Base-by-base conservation (phyloP, 352 stramenopile genomes). In the Phytophthora syringae region DNA sequence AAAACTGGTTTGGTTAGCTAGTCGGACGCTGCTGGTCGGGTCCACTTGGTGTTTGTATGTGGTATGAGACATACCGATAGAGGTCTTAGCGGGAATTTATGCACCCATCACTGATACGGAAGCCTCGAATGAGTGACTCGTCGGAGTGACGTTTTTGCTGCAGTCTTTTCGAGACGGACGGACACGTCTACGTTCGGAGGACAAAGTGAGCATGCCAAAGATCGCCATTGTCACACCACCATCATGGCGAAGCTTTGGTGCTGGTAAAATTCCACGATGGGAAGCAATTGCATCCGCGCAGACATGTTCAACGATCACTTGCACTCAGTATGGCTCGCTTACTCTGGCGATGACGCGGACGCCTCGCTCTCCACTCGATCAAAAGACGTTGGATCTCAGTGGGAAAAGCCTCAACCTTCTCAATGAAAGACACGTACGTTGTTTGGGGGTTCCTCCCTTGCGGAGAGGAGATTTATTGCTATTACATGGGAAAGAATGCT, bases 361-460 rank as follows among this genome's bases (percentile, higher is more conserved):
- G 18, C 24, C 49, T 44, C 32, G 13, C 13, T 15, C 30, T 15
- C 30, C 27, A 32, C 27, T 32, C 27, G 27, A 32, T 32, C n/a
- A n/a, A n/a, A n/a, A n/a, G 30, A 2, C 30, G 13, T 36, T 12
- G 7, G 30, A 12, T 36, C 30, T 36, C 30, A n/a, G n/a, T n/a
- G n/a, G n/a, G n/a, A n/a, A n/a, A n/a, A n/a, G n/a, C n/a, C n/a
- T 32, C 27, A 32, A 32, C 27, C 15, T 12, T 39, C 28, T 10
- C 5, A 32, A 32, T 36, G 30, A 11, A 40, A 18, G 34, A 40
- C n/a, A 40, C 11, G 2, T 4, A 2, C 3, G 34, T 10, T 15
- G 18, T 32, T 54, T 30, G 49, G 32, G 30, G 39, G 20, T 1
- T 55, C 49, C 34, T 55, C 47, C 47, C 54, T 90, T 90, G 88